Percentiles rank a stretch among this genome's conserved stretches.
phyloP scores from a whole-genome alignment of 768 basidiomycete genomes.

The Boletus barrowsii region DNA sequence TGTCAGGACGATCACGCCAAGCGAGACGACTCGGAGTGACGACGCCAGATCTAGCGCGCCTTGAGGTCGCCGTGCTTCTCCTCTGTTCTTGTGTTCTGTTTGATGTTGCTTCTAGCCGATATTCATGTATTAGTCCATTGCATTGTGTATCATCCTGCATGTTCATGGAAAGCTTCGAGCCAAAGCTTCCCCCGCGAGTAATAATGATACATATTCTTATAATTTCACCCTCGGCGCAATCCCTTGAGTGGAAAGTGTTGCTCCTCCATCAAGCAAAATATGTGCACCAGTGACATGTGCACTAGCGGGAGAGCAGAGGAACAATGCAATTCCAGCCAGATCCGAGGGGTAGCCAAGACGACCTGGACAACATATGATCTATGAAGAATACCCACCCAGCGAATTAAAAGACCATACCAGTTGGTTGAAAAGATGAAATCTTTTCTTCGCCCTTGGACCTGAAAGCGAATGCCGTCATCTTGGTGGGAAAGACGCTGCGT shows the following conservation, averaged over 20 bases:
- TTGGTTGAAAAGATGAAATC: constrained; percentile 57
- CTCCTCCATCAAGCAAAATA: constrained; percentile 69
- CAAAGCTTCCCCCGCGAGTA: too few species aligned
- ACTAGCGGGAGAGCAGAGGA: constrained; percentile 67
- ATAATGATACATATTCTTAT: constrained; percentile 1
- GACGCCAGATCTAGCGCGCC: constrained; percentile 1
- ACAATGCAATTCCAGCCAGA: constrained; percentile 67
- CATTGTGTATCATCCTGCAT: background rate
- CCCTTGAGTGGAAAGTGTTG: constrained; percentile 18
- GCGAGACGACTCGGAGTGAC: constrained; percentile 10
- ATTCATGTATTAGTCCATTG: constrained; percentile 2
- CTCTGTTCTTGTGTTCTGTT: background rate
- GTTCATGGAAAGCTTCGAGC: background rate
- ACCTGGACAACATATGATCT: constrained; percentile 36
- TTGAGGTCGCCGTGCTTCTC: background rate
- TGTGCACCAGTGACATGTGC: constrained; percentile 75
- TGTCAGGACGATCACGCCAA: constrained; percentile 4
- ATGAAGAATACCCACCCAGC: background rate
- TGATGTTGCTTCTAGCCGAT: background rate
- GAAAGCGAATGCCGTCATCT: constrained; percentile 78
- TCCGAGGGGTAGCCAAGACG: constrained; percentile 65
- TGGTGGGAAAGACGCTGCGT: constrained; percentile 69
- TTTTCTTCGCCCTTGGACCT: constrained; percentile 50
- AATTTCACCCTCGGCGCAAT: constrained; percentile 27
- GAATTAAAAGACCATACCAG: constrained; percentile 41